phyloP scores from a whole-genome alignment of 1,139 yeast species.

The Candida dubliniensis region DNA sequence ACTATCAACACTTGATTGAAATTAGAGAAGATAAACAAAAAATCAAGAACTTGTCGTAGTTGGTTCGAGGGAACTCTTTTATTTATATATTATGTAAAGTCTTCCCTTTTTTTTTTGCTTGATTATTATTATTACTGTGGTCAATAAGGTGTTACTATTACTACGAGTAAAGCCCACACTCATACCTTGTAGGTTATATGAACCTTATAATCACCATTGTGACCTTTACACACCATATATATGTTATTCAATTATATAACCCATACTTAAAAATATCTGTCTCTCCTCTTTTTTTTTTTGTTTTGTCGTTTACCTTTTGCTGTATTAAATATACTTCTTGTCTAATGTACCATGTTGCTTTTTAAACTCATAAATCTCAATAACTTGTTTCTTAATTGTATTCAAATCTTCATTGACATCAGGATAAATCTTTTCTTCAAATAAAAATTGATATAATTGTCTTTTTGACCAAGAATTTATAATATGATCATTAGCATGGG shows the following conservation, averaged over 20 bases:
- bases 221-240: not conserved
- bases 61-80: no score
- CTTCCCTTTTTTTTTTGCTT: not conserved
- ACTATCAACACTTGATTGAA: no score
- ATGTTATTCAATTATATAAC: not conserved
- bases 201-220: no score
- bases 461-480: conserved; percentile 20
- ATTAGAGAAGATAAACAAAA: no score
- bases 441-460: conserved; percentile 21
- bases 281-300: not conserved
- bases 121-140: not conserved
- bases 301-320: not conserved
- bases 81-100: no score
- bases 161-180: not conserved
- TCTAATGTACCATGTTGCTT: conserved; percentile 5
- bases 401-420: conserved; percentile 21
- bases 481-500: conserved; percentile 6
- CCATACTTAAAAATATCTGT: not conserved
- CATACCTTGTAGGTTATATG: conserved; percentile 10
- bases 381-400: conserved; percentile 16
- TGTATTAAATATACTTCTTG: not conserved
- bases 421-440: conserved; percentile 19
- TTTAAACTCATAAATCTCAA: conserved; percentile 12
- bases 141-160: not conserved
- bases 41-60: no score